Conservation (phyloP, 805 yeast genomes). For the Tetrapisispora pingtungensis region DNA sequence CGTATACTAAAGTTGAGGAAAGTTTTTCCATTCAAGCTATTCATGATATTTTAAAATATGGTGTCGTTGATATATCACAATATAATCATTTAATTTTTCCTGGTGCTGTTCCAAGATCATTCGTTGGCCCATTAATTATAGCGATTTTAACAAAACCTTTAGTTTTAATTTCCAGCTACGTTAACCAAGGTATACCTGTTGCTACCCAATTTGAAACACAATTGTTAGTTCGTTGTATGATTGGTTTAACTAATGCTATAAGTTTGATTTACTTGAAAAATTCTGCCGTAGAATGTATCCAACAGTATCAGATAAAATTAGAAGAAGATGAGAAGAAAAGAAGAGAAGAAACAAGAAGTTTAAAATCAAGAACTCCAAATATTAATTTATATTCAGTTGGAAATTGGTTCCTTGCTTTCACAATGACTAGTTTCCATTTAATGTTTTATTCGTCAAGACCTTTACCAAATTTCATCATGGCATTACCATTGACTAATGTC, state of each 20-base stretch:
- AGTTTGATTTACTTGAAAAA: constrained; percentile 44
- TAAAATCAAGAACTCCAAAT: constrained; percentile 2
- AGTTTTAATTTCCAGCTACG: constrained; percentile 6
- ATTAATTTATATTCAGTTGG: constrained; percentile 27
- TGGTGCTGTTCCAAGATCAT: constrained; percentile 83
- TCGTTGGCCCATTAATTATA: constrained; percentile 56
- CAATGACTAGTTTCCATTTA: constrained; percentile 66
- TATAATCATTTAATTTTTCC: constrained; percentile 78
- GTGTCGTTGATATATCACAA: constrained; percentile 32
- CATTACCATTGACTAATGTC: constrained; percentile 57
- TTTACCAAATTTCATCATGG: constrained; percentile 73
- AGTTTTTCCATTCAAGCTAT: constrained; percentile 86
- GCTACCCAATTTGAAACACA: constrained; percentile 43
- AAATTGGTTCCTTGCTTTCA: constrained; percentile 51
- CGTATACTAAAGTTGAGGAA: constrained; percentile 89
- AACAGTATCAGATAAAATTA: constrained; percentile 4
- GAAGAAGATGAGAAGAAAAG: constrained; percentile 9
- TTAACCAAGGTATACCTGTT: constrained; percentile 5
- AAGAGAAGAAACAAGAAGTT: constrained; percentile 8
- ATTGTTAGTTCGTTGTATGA: constrained; percentile 42
- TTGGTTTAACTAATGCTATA: constrained; percentile 53
- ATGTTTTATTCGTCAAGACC: constrained; percentile 75
- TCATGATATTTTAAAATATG: constrained; percentile 66
- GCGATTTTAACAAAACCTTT: constrained; percentile 38
- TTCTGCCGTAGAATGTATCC: constrained; percentile 24